These are phyloP conservation scores for Neonectria hederae DNA, from an alignment of 2,329 filamentous ascomycete genomes.

Conservation along the genomic window DNA sequence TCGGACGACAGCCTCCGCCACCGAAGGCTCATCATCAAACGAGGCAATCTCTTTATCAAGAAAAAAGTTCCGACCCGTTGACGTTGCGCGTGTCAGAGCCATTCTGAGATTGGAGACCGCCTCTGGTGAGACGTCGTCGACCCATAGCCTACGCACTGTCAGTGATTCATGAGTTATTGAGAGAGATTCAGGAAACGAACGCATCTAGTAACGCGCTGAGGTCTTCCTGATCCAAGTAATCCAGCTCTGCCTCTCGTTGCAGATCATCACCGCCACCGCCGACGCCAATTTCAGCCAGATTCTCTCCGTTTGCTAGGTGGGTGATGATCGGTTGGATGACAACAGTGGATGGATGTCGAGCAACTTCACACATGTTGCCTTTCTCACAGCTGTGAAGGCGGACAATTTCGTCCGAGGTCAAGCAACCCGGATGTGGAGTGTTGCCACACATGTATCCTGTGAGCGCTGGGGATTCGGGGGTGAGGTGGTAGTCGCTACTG, in stretches of 20 bases:
- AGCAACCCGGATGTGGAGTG: slow-evolving; percentile 71
- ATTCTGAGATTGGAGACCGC: slow-evolving; percentile 22
- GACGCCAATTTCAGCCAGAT: slow-evolving; percentile 77
- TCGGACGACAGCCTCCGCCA: slow-evolving; percentile 16
- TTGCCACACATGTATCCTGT: slow-evolving; percentile 82
- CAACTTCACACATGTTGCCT: slow-evolving; percentile 67
- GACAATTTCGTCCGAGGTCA: slow-evolving; percentile 70
- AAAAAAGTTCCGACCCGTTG: slow-evolving; percentile 39
- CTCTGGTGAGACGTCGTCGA: slow-evolving; percentile 20
- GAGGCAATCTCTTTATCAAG: slow-evolving; percentile 38
- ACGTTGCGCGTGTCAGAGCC: slow-evolving; percentile 24
- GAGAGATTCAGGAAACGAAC: slow-evolving; percentile 41
- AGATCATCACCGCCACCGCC: slow-evolving; percentile 84
- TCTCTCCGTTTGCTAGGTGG: slow-evolving; percentile 65
- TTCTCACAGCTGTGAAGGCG: slow-evolving; percentile 89
- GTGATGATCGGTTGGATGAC: slow-evolving; percentile 83
- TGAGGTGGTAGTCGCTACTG: slow-evolving; percentile 53
- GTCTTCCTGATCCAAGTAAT: slow-evolving; percentile 63
- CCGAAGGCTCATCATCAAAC: slow-evolving; percentile 29
- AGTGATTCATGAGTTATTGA: background rate
- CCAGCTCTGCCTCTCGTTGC: slow-evolving; percentile 72
- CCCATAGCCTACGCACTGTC: slow-evolving; percentile 27
- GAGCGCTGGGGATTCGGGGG: slow-evolving; percentile 72
- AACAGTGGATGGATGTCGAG: slow-evolving; percentile 64
- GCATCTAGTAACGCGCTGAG: slow-evolving; percentile 58